Conservation (phyloP, 257 asterid genomes). For the Ajuga chamaepitys region DNA sequence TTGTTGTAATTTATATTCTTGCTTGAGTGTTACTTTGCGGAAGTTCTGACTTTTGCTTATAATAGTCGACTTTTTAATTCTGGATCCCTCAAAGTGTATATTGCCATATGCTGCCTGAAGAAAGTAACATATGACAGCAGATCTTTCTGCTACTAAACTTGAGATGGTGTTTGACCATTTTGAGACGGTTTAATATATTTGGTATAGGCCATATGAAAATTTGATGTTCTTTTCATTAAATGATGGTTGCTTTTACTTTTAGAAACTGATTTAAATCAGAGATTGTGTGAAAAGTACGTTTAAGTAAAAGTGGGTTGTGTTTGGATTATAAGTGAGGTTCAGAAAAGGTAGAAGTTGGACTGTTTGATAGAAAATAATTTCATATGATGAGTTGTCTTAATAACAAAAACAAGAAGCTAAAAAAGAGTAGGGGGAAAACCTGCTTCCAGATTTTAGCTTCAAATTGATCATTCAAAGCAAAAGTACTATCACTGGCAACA, state of each 20-base stretch:
- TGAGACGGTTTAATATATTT: not conserved
- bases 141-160: not conserved
- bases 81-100: not conserved
- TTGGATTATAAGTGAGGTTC: no score
- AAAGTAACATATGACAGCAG: not conserved
- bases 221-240: not conserved
- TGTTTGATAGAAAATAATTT: no score
- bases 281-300: no score
- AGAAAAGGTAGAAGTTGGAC: no score
- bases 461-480: no score
- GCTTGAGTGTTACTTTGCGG: not conserved
- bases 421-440: no score
- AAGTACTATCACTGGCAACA: no score
- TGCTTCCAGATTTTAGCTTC: no score
- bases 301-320: no score
- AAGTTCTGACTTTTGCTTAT: not conserved
- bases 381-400: no score
- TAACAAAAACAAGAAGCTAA: no score
- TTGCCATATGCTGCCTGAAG: not conserved
- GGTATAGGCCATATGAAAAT: not conserved
- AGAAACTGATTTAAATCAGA: no score
- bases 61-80: not conserved
- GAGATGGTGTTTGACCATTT: slow-evolving; percentile 6
- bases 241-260: not conserved
- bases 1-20: not conserved